Base-by-base conservation (phyloP, 129 eudicot genomes). In the Flaveria linearis region DNA sequence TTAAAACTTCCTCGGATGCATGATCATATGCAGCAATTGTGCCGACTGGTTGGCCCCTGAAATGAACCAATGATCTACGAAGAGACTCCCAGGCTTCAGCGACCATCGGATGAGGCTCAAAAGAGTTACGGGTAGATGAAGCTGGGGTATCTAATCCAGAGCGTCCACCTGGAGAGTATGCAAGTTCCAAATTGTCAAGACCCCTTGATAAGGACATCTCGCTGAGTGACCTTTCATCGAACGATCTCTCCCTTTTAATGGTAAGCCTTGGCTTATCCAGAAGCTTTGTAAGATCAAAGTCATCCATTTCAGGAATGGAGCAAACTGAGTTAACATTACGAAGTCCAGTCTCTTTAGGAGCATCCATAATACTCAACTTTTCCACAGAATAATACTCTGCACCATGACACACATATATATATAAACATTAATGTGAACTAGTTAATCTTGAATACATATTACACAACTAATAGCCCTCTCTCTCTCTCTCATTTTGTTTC, bases 31-130 rank as follows among this genome's bases (percentile, higher is more conserved):
- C 98, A 46, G 97, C 98, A 74, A 94, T 89, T 6, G 98, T 94
- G 51, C 98, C 98, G 75, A 94, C 98, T 1, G 98, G 98, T 70
- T 94, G 98, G 25, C 87, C 91, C n/a, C 97, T 80, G 55, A 94
- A 91, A 80, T 82, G 68, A n/a, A 94, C 98, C 87, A 94, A 28
- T 15, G 98, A 89, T 46, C 97, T 78, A 14, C 98, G 86, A 69
- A 94, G 90, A 72, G 98, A 86, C 12, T 94, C 98, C 98, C 98
- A 94, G 13, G 98, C 98, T 76, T 94, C 97, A 9, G 91, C 97
- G 79, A 94, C 84, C 93, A 91, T 89, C 2, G 98, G 98, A 73
- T 94, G 98, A 11, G 98, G 98, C 81, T 94, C 98, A 72, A 91
- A 94, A 76, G 98, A 91, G 80, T 87, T 88, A 41, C 90, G 83